Base-by-base conservation (phyloP, 2,329 filamentous ascomycete species). In the Coniochaeta ligniaria region DNA sequence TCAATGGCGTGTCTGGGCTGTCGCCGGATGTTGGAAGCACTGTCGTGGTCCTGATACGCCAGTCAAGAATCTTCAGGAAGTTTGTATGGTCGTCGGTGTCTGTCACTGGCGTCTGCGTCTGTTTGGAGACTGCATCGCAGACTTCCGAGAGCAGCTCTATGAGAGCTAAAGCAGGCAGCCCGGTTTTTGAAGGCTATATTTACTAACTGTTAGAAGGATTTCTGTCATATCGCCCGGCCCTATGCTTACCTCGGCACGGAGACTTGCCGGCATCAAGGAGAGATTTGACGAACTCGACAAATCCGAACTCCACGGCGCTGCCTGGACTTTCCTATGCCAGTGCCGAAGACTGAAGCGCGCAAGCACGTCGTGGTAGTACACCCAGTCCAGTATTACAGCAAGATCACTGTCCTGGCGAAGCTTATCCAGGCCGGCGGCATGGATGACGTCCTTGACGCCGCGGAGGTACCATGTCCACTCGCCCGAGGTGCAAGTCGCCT, bases 291-390 rank as follows among this genome's bases (percentile, higher is more conserved):
- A 20, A 26, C 20, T 26, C 9, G 20, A 24, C 43, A 7, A 3
- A 12, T 6, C 6, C 16, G 22, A 24, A 20, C 43, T 12, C 20
- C 11, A 47, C 4, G 20, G 20, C 43, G 43, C 20, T 26, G 20
- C 6, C 41, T 35, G 8, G 58, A 56, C 12, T 4, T 63, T 60
- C 12, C 63, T 63, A 11, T 63, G 57, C 70, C 68, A 71, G 57
- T 71, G 66, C 45, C 57, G 61, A 1, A 67, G 56, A 17, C 64
- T 64, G 59, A 71, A 72, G 43, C 66, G 67, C 8, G 68, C 63
- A 7, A 71, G 58, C 1, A 69, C 66, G 58, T 70, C 66, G 58
- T 71, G 64, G 61, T 71, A 71, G 58, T 70, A 64, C 1, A 71
- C 66, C 64, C 69, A 71, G 58, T 71, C 68, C 35, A 70, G 60